These are phyloP conservation scores for Ilyonectria sp. DNA, from an alignment of 2,329 filamentous ascomycete genomes.

Conservation along the genomic window DNA sequence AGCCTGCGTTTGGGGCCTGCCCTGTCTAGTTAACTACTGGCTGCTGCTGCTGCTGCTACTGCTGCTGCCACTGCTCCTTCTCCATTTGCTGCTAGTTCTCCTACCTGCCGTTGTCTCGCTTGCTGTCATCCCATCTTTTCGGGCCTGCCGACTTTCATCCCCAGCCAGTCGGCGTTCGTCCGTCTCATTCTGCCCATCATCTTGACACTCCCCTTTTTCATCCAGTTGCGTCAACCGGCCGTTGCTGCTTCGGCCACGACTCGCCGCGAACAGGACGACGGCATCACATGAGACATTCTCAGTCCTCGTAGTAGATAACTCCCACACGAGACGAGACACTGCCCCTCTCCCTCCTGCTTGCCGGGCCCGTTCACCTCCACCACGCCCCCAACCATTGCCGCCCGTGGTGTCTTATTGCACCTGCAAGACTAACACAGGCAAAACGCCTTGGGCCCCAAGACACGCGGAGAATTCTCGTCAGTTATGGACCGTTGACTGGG, in stretches of 20 bases:
- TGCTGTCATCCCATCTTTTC: conserved; percentile 46
- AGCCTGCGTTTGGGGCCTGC: conserved; percentile 24
- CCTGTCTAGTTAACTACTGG: conserved; percentile 36
- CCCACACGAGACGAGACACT: conserved; percentile 41
- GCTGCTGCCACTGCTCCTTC: conserved; percentile 27
- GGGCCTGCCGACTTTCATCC: conserved; percentile 38
- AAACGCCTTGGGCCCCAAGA: conserved; percentile 46
- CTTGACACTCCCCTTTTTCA: conserved; percentile 33
- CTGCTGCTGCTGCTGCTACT: conserved; percentile 24
- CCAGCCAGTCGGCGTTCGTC: conserved; percentile 47
- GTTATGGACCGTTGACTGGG: conserved; percentile 48
- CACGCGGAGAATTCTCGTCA: conserved; percentile 56
- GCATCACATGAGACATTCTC: conserved; percentile 31
- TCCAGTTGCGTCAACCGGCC: conserved; percentile 38
- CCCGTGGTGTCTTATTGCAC: conserved; percentile 48
- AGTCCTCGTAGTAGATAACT: conserved; percentile 30
- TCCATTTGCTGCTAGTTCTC: conserved; percentile 34
- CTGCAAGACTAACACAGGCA: conserved; percentile 42
- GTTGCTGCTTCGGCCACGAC: conserved; percentile 39
- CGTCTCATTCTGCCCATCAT: conserved; percentile 35
- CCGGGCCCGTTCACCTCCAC: conserved; percentile 32
- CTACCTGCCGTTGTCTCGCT: conserved; percentile 39
- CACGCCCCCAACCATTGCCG: conserved; percentile 40
- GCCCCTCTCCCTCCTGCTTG: conserved; percentile 35
- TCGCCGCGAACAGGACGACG: conserved; percentile 38